Evolutionary conservation across 805 yeast genomes (phyloP).

Genomic region (Wickerhamiella domercqiae): DNA sequence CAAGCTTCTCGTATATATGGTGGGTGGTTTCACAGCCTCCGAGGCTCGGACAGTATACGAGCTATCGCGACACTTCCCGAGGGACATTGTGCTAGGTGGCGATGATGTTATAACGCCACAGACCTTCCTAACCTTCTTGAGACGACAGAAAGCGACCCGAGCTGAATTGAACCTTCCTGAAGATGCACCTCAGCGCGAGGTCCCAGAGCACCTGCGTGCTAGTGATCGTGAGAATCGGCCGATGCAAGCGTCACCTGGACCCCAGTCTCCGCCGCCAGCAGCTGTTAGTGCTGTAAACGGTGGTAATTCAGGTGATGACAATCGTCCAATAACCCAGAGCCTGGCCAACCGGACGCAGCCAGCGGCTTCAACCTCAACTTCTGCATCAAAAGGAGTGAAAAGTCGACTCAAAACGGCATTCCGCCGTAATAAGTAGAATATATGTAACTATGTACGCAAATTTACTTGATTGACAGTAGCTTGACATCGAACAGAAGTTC

Average conservation of each 20-base stretch:
- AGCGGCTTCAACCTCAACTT: not conserved
- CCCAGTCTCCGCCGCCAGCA: not conserved
- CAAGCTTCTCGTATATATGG: constrained; percentile 59
- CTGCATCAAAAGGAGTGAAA: constrained; percentile 9
- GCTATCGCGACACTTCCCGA: constrained; percentile 37
- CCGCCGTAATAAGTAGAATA: constrained; percentile 3
- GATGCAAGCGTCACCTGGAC: constrained; percentile 2
- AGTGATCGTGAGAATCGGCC: constrained; percentile 16
- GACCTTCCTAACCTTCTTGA: constrained; percentile 21
- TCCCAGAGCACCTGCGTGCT: constrained; percentile 23
- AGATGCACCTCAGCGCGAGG: constrained; percentile 19
- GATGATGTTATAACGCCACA: constrained; percentile 45
- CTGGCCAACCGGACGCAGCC: not conserved
- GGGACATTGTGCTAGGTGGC: constrained; percentile 69
- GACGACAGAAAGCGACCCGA: constrained; percentile 19
- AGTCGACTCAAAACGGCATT: constrained; percentile 12
- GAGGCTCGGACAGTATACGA: constrained; percentile 69
- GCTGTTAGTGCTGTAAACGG: too few relatives aligned
- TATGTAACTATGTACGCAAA: not conserved
- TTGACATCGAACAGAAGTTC: constrained; percentile 93
- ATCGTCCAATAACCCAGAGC: not conserved
- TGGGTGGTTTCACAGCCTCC: constrained; percentile 80
- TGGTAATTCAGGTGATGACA: not conserved
- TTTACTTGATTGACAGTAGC: constrained; percentile 72
- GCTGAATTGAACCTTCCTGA: constrained; percentile 20